Evolutionary conservation across 495 filamentous ascomycete species (phyloP).

Genomic region (Aspergillus leporis): DNA sequence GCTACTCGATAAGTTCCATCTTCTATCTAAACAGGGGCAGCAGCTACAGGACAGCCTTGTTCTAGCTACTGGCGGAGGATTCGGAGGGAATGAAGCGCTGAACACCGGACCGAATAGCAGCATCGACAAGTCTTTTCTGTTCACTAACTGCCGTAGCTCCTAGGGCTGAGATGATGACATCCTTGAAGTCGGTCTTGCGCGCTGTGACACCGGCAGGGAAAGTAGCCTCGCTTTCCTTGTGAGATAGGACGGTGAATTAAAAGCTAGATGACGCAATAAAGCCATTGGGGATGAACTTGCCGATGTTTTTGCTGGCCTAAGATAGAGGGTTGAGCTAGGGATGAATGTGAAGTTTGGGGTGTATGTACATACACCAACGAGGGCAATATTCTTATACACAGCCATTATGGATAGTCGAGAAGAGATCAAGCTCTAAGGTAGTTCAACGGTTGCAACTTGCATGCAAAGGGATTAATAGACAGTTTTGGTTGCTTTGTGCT

Average conservation of each 20-base stretch:
- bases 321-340: slow-evolving; percentile 8
- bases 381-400: slow-evolving; percentile 26
- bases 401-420: slow-evolving; percentile 11
- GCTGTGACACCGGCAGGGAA: slow-evolving; percentile 41
- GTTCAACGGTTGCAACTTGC: background rate
- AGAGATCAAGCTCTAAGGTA: background rate
- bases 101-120: slow-evolving; percentile 58
- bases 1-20: slow-evolving; percentile 43
- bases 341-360: background rate
- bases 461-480: background rate
- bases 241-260: slow-evolving; percentile 54
- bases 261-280: slow-evolving; percentile 46
- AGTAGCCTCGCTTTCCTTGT: slow-evolving; percentile 36
- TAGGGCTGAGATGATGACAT: slow-evolving; percentile 46
- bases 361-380: slow-evolving; percentile 26
- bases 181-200: slow-evolving; percentile 63
- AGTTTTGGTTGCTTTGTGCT: background rate
- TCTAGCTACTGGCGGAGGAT: slow-evolving; percentile 33
- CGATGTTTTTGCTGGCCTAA: slow-evolving; percentile 41
- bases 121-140: slow-evolving; percentile 57
- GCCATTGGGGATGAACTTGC: slow-evolving; percentile 36
- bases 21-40: slow-evolving; percentile 48
- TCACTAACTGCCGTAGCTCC: slow-evolving; percentile 34
- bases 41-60: slow-evolving; percentile 34
- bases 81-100: slow-evolving; percentile 51